Evolutionary conservation across 2,329 filamentous ascomycete genomes (phyloP).

Genomic region (Fonsecaea pedrosoi): DNA sequence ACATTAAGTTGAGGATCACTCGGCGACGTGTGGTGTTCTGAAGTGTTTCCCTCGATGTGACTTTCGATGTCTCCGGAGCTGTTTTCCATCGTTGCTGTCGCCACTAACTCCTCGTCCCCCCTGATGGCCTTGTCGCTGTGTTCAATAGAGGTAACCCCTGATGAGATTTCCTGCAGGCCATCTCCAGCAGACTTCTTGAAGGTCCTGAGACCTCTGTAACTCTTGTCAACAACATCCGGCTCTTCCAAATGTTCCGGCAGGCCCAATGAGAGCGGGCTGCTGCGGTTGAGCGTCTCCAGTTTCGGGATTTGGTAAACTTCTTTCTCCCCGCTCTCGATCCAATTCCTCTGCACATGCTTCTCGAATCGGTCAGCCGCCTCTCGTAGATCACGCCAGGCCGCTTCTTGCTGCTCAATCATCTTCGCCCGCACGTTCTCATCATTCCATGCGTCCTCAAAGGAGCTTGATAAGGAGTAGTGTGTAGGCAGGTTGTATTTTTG

Average conservation of each 20-base stretch:
- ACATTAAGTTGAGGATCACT: neutral
- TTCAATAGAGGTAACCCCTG: neutral
- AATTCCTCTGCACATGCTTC: conserved; percentile 39
- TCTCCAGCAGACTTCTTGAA: conserved; percentile 2
- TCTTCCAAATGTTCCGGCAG: conserved; percentile 26
- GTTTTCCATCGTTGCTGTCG: neutral
- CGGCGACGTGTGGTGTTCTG: neutral
- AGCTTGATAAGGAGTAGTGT: conserved; percentile 45
- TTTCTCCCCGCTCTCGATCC: conserved; percentile 34
- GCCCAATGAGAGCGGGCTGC: conserved; percentile 16
- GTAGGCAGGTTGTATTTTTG: conserved; percentile 68
- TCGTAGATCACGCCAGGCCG: conserved; percentile 41
- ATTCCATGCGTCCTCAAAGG: conserved; percentile 51
- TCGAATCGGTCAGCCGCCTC: conserved; percentile 40
- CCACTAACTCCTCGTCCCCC: neutral
- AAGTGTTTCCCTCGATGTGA: neutral
- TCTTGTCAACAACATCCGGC: conserved; percentile 9
- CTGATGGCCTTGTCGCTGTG: neutral
- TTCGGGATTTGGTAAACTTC: conserved; percentile 28
- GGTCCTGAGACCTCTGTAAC: conserved; percentile 14
- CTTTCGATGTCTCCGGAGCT: neutral
- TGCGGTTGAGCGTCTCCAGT: conserved; percentile 26
- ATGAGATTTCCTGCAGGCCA: neutral
- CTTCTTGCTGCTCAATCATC: conserved; percentile 48
- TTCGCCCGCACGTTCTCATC: conserved; percentile 53